These are phyloP conservation scores for Actinidia arguta DNA, from an alignment of 179 eudicot genomes.

Conservation along the genomic window DNA sequence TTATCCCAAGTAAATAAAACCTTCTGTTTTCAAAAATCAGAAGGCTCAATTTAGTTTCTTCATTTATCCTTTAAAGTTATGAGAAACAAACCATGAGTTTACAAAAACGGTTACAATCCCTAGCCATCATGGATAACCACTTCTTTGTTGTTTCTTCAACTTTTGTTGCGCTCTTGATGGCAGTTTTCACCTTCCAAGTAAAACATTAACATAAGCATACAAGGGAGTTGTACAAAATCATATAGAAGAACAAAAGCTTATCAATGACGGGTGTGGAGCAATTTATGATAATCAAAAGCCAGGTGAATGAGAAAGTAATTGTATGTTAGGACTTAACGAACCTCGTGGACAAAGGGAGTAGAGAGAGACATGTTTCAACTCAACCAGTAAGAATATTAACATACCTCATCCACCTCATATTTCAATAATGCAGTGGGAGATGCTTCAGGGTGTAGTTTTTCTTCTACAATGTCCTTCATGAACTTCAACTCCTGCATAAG, in stretches of 20 bases:
- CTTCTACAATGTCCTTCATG: slow-evolving; percentile 77
- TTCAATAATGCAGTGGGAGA: slow-evolving; percentile 50
- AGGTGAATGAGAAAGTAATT: not conserved
- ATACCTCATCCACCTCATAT: slow-evolving; percentile 76
- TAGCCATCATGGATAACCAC: slow-evolving; percentile 75
- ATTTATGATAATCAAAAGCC: not conserved
- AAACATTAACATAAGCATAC: not conserved
- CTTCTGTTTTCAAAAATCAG: not conserved
- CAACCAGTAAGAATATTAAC: slow-evolving; percentile 14
- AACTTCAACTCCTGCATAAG: slow-evolving; percentile 74
- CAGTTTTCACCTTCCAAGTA: slow-evolving; percentile 52
- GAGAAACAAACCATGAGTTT: slow-evolving; percentile 77
- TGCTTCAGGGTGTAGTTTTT: slow-evolving; percentile 55
- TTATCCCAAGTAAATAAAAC: not conserved
- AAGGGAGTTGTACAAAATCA: not conserved
- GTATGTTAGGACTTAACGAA: not conserved
- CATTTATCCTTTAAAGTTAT: slow-evolving; percentile 7
- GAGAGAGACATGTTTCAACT: not conserved
- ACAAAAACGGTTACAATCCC: slow-evolving; percentile 93
- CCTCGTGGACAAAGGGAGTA: not conserved
- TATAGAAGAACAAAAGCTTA: not conserved
- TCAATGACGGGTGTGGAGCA: not conserved
- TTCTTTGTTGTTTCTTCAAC: slow-evolving; percentile 71
- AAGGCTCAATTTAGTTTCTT: not conserved
- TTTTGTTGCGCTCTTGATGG: slow-evolving; percentile 68